Evolutionary conservation across 2,329 filamentous ascomycete species (phyloP), one percentile per base, ranked within the genome.

Genomic region (Trichoderma afroharzianum): DNA sequence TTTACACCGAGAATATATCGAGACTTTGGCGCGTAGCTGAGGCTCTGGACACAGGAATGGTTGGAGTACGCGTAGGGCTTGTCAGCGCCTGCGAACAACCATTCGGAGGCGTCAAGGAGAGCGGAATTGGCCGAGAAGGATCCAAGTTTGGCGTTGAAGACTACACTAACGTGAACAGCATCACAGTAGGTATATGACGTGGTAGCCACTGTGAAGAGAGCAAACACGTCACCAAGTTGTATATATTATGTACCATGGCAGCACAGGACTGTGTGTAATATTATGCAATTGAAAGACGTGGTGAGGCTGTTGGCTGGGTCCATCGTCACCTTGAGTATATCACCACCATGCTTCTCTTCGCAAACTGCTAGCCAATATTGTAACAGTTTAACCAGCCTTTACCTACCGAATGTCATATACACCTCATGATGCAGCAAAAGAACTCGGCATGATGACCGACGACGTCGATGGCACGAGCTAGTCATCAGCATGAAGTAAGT

Each of bases 1-100:
- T 50, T n/a, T 43, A 43, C 39, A 43, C 15, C 4, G 43, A 50
- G n/a, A 50, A 50, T 21, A 50, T 50, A 50, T 50, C n/a, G n/a
- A 50, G 43, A 3, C 43, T 50, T 50, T 21, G 43, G 43, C 43
- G n/a, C 4, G n/a, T 50, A 12, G 43, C 43, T 12, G n/a, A 50
- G 43, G n/a, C n/a, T 50, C 43, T 50, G n/a, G n/a, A 50, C 43
- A 50, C 89, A 1, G 90, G 90, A 8, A 92, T 92, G 89, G 89
- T 92, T 3, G 90, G 88, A 70, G 85, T 90, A 47, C 91, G 90
- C 76, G 90, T 87, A 1, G 88, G 88, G 14, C 70, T 82, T 30
- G 75, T 79, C 18, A 61, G 32, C 50, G 66, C 66, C 39, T 74
- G 15, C 21, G 53, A 68, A 21, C 53, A 36, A 15, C 66, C 66